Evolutionary conservation across 768 basidiomycete species (phyloP).

Genomic region (Naganishia friedmannii): DNA sequence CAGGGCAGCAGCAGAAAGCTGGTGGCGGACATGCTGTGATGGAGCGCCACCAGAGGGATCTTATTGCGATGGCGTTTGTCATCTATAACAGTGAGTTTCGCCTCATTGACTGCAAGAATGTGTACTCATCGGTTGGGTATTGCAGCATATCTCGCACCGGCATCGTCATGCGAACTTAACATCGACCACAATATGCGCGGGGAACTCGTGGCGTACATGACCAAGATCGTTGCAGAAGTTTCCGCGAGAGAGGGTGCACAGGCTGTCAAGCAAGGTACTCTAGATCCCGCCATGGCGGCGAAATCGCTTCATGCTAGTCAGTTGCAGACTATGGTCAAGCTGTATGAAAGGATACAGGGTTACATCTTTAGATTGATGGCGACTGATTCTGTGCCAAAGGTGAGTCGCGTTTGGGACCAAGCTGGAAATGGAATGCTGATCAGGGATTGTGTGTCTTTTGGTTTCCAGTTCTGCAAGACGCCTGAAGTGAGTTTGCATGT

Average conservation of each 20-base stretch:
- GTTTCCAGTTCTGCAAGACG: conserved; percentile 48
- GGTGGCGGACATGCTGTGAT: conserved; percentile 63
- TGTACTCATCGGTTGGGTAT: neutral
- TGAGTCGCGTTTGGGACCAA: conserved; percentile 27
- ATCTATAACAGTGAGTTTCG: conserved; percentile 55
- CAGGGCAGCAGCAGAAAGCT: conserved; percentile 51
- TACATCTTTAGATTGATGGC: conserved; percentile 98
- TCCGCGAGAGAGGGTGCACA: conserved; percentile 34
- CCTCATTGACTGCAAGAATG: neutral
- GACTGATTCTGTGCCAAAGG: conserved; percentile 96
- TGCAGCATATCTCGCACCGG: conserved; percentile 84
- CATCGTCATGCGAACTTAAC: conserved; percentile 92
- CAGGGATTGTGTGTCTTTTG: neutral
- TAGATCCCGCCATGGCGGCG: conserved; percentile 75
- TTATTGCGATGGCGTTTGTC: conserved; percentile 88
- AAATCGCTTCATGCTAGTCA: conserved; percentile 86
- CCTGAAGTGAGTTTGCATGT: conserved; percentile 39
- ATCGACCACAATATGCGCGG: conserved; percentile 95
- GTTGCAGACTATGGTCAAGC: conserved; percentile 81
- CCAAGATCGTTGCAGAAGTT: conserved; percentile 72
- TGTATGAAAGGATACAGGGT: conserved; percentile 94
- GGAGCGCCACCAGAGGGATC: conserved; percentile 92
- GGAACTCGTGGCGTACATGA: conserved; percentile 88
- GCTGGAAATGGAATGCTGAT: neutral
- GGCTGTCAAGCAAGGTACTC: conserved; percentile 48